Evolutionary conservation across 805 yeast species (phyloP).

Genomic region (Priceomyces haplophilus): DNA sequence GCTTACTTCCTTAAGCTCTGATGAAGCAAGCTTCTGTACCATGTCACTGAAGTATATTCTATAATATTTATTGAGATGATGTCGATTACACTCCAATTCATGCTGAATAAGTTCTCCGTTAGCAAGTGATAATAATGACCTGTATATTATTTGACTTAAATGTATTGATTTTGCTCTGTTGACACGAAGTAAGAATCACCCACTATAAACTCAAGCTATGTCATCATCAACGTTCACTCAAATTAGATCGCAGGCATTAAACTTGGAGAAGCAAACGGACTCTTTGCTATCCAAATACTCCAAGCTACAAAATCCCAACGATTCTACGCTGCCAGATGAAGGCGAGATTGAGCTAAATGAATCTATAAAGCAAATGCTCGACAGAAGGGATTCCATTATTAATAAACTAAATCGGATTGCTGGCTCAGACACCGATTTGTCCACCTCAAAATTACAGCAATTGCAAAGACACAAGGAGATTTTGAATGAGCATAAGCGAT

Average conservation of each 20-base stretch:
- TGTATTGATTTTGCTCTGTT: not conserved
- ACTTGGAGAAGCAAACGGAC: slow-evolving; percentile 72
- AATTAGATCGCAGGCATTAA: slow-evolving; percentile 62
- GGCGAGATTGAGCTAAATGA: slow-evolving; percentile 23
- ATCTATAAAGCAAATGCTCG: slow-evolving; percentile 23
- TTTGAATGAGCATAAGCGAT: slow-evolving; percentile 64
- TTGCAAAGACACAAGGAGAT: slow-evolving; percentile 77
- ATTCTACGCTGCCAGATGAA: slow-evolving; percentile 19
- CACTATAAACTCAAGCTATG: slow-evolving; percentile 13
- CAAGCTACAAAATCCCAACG: slow-evolving; percentile 22
- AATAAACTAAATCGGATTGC: slow-evolving; percentile 50
- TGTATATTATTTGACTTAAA: not conserved
- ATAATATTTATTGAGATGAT: not conserved
- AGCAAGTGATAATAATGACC: not conserved
- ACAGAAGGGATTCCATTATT: slow-evolving; percentile 50
- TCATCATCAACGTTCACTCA: slow-evolving; percentile 57
- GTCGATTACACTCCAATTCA: too few species aligned
- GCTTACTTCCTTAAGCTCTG: not conserved
- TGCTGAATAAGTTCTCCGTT: too few species aligned
- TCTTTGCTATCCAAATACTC: slow-evolving; percentile 42
- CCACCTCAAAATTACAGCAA: slow-evolving; percentile 78
- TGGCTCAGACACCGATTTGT: slow-evolving; percentile 54
- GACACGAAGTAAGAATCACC: not conserved
- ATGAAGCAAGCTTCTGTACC: not conserved
- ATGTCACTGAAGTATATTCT: not conserved